phyloP scores from a whole-genome alignment of 1,284 basidiomycete species.

The Vanrija humicola region DNA sequence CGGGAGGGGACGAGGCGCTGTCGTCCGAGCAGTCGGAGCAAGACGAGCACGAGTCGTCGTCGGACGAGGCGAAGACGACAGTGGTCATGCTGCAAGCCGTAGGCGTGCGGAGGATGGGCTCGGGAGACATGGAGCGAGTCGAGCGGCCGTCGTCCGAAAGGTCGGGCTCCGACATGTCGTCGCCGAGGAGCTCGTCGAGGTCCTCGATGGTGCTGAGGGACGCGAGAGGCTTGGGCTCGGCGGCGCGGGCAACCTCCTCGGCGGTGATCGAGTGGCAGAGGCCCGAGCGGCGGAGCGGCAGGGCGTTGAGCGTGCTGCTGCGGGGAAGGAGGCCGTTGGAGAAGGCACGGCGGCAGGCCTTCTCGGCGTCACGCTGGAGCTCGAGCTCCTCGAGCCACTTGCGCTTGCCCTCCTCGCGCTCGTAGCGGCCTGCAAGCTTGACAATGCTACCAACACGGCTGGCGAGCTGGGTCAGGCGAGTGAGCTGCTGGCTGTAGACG shows the following conservation, averaged over 20 bases:
- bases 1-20: neutral
- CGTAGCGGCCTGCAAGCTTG: conserved; percentile 36
- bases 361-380: conserved; percentile 35
- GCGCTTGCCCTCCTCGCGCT: conserved; percentile 46
- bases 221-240: neutral
- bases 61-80: neutral
- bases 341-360: conserved; percentile 37
- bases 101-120: conserved; percentile 12
- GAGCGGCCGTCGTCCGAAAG: conserved; percentile 11
- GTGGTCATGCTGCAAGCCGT: neutral
- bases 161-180: conserved; percentile 10
- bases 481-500: conserved; percentile 32
- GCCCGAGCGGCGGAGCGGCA: conserved; percentile 21
- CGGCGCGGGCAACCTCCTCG: conserved; percentile 18
- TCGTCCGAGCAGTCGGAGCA: neutral
- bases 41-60: too few relatives aligned
- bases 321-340: conserved; percentile 27
- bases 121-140: conserved; percentile 7
- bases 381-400: conserved; percentile 44
- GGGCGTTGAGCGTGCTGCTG: conserved; percentile 6
- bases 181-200: conserved; percentile 12
- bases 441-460: conserved; percentile 33
- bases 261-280: conserved; percentile 29
- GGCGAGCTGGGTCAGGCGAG: conserved; percentile 37
- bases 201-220: conserved; percentile 1